These are phyloP conservation scores for Parachaetomium inaequale DNA, from an alignment of 495 filamentous ascomycete species.

Conservation along the genomic window DNA sequence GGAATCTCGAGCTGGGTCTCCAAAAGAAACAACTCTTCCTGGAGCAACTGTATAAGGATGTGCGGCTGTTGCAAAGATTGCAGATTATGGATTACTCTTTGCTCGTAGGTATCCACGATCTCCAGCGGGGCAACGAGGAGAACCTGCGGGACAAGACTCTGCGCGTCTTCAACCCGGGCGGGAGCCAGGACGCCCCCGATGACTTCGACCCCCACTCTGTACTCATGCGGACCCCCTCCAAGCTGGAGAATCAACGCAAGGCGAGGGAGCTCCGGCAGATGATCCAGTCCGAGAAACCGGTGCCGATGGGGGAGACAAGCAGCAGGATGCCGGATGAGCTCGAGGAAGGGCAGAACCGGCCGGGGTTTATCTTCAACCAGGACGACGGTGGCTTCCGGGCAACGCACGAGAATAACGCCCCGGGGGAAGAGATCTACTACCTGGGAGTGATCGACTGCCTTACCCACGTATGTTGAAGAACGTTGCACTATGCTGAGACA, in stretches of 20 bases:
- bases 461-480: slow-evolving; percentile 71
- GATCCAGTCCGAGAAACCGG: slow-evolving; percentile 86
- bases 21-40: slow-evolving; percentile 82
- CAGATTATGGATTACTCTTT: slow-evolving; percentile 99
- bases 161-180: slow-evolving; percentile 91
- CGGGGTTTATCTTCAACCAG: slow-evolving; percentile 72
- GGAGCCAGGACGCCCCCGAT: slow-evolving; percentile 52
- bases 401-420: slow-evolving; percentile 81
- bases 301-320: slow-evolving; percentile 81
- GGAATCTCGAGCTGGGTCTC: slow-evolving; percentile 82
- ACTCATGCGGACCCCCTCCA: slow-evolving; percentile 88
- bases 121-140: slow-evolving; percentile 86
- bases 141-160: slow-evolving; percentile 93
- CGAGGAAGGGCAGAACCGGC: slow-evolving; percentile 53
- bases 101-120: slow-evolving; percentile 89
- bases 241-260: slow-evolving; percentile 87
- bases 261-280: slow-evolving; percentile 87
- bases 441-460: slow-evolving; percentile 96
- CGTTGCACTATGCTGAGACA: neutral
- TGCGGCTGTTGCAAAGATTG: slow-evolving; percentile 74
- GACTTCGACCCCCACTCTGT: slow-evolving; percentile 50
- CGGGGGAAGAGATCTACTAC: slow-evolving; percentile 93
- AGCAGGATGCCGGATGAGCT: slow-evolving; percentile 86
- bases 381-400: slow-evolving; percentile 93
- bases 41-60: slow-evolving; percentile 82